Conservation (phyloP, 2,329 filamentous ascomycete genomes). For the Trichophyton schoenleinii region DNA sequence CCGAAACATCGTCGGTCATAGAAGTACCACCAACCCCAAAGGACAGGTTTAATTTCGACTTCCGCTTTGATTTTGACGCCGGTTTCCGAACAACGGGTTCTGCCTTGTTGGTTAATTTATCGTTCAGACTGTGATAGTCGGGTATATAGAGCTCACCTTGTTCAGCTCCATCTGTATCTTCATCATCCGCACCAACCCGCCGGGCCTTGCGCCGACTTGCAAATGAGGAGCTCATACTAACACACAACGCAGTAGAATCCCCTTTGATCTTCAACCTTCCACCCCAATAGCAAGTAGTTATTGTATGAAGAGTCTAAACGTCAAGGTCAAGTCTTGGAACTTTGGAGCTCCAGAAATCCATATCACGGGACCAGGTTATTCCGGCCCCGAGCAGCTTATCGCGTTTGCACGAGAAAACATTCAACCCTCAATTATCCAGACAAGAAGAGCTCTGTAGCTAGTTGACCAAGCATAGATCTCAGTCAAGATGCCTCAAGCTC, state of each 20-base stretch:
- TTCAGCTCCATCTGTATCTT: background rate
- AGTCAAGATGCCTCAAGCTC: constrained; percentile 84
- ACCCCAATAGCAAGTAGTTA: background rate
- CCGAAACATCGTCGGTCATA: constrained; percentile 38
- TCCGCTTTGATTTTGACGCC: constrained; percentile 4
- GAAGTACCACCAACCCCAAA: constrained; percentile 6
- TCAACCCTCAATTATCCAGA: background rate
- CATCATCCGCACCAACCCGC: constrained; percentile 5
- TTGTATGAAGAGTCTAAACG: background rate
- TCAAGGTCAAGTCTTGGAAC: background rate
- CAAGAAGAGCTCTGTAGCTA: background rate
- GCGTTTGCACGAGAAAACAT: background rate
- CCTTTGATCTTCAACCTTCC: background rate
- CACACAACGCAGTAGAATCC: background rate
- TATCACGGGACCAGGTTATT: background rate
- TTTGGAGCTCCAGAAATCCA: background rate
- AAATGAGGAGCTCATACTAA: constrained; percentile 5
- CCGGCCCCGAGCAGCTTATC: background rate
- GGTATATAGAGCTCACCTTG: background rate
- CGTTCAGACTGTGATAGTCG: background rate
- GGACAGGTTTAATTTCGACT: constrained; percentile 8
- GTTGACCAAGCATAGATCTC: background rate
- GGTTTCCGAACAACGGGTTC: constrained; percentile 3
- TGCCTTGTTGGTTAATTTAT: background rate
- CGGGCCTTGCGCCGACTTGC: constrained; percentile 7